phyloP scores from a whole-genome alignment of 257 asterid genomes.

The Salvia splendens region DNA sequence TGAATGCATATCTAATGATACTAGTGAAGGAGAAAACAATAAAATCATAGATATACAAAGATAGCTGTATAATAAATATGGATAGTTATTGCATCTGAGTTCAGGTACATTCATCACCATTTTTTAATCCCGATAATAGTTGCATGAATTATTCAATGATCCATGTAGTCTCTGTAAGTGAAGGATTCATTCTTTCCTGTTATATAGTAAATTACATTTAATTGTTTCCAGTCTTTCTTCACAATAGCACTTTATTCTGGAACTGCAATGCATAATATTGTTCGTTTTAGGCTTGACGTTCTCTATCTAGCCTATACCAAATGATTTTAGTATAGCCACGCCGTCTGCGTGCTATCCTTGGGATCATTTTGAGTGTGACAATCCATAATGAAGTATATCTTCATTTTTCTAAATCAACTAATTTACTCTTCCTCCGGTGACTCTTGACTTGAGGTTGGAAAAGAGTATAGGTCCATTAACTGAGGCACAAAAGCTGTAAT shows the following conservation, averaged over 20 bases:
- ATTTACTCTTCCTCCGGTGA: too few relatives aligned
- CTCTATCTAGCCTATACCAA: too few relatives aligned
- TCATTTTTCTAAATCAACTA: too few relatives aligned
- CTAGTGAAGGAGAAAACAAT: constrained; percentile 51
- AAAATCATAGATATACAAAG: constrained; percentile 44
- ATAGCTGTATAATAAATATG: constrained; percentile 36
- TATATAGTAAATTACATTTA: constrained; percentile 30
- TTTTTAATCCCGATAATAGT: constrained; percentile 7
- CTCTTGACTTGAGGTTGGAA: too few relatives aligned
- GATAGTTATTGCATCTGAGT: neutral
- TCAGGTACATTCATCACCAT: constrained; percentile 22
- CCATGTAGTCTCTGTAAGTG: constrained; percentile 34
- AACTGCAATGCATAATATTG: neutral
- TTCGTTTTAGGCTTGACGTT: too few relatives aligned
- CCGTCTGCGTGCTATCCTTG: neutral
- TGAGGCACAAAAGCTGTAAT: too few relatives aligned
- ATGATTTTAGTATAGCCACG: neutral
- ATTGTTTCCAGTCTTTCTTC: constrained; percentile 25
- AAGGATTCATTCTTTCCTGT: constrained; percentile 36
- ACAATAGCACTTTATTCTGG: neutral
- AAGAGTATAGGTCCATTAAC: too few relatives aligned
- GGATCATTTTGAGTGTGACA: neutral
- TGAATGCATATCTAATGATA: constrained; percentile 50
- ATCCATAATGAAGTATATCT: too few relatives aligned
- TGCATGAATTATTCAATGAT: constrained; percentile 19